Evolutionary conservation across 371 early-diverging fungal species (phyloP).

Genomic region (Mucor velutinosus): DNA sequence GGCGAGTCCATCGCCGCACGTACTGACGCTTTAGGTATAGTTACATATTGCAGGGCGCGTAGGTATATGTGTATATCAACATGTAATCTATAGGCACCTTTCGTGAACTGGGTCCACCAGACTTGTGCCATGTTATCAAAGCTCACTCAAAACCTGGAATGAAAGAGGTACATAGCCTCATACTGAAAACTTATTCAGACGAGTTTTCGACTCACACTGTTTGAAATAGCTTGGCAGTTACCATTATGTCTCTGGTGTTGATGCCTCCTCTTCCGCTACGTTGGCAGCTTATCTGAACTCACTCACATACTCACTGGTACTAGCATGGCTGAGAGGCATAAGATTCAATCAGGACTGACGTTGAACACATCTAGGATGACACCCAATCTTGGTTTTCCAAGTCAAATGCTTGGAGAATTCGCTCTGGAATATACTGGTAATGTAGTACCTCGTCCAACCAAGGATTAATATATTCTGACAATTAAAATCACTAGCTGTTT

Average conservation of each 20-base stretch:
- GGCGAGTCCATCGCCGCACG: conserved; percentile 86
- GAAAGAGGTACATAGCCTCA: conserved; percentile 67
- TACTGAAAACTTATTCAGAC: neutral
- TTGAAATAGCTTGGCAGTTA: conserved; percentile 59
- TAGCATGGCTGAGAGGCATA: neutral
- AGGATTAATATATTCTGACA: neutral
- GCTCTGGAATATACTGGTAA: conserved; percentile 75
- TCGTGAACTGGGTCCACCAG: conserved; percentile 96
- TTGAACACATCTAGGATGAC: conserved; percentile 49
- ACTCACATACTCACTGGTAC: conserved; percentile 88
- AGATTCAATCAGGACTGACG: neutral
- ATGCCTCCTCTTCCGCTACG: conserved; percentile 93
- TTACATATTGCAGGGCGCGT: neutral
- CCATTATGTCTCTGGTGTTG: conserved; percentile 91
- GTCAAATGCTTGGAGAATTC: conserved; percentile 68
- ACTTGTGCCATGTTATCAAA: conserved; percentile 93
- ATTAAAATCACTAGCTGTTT: conserved; percentile 67
- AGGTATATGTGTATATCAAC: neutral
- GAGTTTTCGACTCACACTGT: neutral
- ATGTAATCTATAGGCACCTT: conserved; percentile 63
- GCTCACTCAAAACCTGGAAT: conserved; percentile 76
- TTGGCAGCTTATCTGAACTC: conserved; percentile 95
- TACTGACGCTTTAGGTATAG: conserved; percentile 87
- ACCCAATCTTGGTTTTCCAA: conserved; percentile 74
- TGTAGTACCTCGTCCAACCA: neutral